Percentiles rank a stretch among this genome's conserved stretches.
Conservation (phyloP, 768 basidiomycete species). For the Postia placenta region DNA sequence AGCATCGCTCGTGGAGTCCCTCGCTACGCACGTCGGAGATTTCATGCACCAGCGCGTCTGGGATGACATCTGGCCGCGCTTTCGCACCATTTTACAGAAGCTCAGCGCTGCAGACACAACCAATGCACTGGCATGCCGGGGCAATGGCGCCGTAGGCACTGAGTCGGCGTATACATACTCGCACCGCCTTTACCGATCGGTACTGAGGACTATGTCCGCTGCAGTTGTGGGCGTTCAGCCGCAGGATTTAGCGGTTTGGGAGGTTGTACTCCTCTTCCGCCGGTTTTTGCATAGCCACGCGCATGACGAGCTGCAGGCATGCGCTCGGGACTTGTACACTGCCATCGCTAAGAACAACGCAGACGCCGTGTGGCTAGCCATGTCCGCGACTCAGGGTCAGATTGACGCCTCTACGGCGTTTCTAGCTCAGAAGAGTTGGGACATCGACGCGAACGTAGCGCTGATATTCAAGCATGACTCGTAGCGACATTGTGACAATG, state of each 20-base stretch:
- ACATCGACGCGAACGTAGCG: constrained; percentile 40
- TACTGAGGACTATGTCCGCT: constrained; percentile 68
- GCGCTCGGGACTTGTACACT: constrained; percentile 59
- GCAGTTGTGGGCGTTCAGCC: constrained; percentile 62
- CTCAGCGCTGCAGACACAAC: constrained; percentile 59
- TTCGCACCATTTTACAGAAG: constrained; percentile 50
- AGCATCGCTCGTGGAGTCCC: constrained; percentile 62
- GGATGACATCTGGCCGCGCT: constrained; percentile 92
- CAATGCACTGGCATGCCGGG: constrained; percentile 61
- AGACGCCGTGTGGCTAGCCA: constrained; percentile 81
- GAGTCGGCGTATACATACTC: constrained; percentile 76
- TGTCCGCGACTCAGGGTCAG: constrained; percentile 47
- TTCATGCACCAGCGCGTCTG: constrained; percentile 85
- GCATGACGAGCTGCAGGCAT: constrained; percentile 69
- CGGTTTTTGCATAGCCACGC: constrained; percentile 64
- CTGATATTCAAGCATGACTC: constrained; percentile 10
- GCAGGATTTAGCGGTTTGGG: constrained; percentile 73
- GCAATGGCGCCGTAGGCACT: constrained; percentile 44
- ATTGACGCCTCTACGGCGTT: constrained; percentile 40
- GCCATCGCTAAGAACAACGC: constrained; percentile 56
- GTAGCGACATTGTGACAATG: not conserved
- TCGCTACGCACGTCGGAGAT: constrained; percentile 66
- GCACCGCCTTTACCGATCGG: constrained; percentile 72
- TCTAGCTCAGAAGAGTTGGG: constrained; percentile 54
- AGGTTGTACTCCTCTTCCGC: constrained; percentile 68